Conservation (phyloP, 2,329 filamentous ascomycete genomes). For the Penicillium sp. region DNA sequence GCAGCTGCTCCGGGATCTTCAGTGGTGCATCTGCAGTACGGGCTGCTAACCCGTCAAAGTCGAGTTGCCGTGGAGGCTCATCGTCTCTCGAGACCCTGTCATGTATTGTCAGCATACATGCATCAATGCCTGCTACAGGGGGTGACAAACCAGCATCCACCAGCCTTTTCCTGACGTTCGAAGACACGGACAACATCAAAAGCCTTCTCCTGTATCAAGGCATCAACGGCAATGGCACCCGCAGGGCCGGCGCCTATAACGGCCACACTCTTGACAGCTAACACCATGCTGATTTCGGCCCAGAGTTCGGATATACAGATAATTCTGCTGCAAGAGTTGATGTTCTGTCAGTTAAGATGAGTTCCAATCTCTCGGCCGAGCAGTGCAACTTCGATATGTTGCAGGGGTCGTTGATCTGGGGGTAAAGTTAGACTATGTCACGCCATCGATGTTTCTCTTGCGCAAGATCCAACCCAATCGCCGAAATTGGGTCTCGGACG, state of each 20-base stretch:
- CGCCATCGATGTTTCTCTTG: conserved; percentile 19
- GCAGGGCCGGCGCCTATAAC: conserved; percentile 63
- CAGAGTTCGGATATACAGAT: background rate
- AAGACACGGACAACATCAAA: conserved; percentile 64
- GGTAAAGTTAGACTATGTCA: conserved; percentile 15
- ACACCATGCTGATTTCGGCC: conserved; percentile 2
- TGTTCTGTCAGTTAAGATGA: background rate
- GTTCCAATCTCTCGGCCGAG: conserved; percentile 18
- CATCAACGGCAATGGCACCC: conserved; percentile 62
- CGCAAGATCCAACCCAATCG: conserved; percentile 2
- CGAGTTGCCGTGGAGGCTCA: conserved; percentile 43
- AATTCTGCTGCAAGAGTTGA: background rate
- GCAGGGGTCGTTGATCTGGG: conserved; percentile 3
- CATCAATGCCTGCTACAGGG: background rate
- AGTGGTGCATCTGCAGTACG: conserved; percentile 54
- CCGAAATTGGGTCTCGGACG: background rate
- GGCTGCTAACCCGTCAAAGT: conserved; percentile 49
- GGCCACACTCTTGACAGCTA: conserved; percentile 48
- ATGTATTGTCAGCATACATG: background rate
- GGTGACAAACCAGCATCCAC: conserved; percentile 59
- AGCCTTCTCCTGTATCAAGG: conserved; percentile 57
- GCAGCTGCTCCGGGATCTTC: conserved; percentile 49
- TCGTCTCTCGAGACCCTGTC: conserved; percentile 33
- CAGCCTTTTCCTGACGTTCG: conserved; percentile 59
- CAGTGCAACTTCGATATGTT: background rate